Base-by-base conservation (phyloP, 1,139 yeast species). In the Taphrina confusa region DNA sequence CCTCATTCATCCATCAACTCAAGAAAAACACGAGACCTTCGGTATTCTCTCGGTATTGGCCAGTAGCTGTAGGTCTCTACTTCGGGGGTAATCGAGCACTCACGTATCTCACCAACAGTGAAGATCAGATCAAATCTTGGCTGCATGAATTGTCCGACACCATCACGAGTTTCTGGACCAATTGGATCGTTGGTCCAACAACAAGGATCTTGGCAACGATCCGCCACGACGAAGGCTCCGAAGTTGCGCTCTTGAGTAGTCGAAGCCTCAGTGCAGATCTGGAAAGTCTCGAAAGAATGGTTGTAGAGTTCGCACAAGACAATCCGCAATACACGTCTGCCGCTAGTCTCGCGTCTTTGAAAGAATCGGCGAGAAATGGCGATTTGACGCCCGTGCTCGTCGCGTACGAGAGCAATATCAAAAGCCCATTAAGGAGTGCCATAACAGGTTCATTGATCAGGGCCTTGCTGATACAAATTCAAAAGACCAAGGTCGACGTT, bases 401-500 rank as follows among this genome's bases (percentile, higher is more conserved):
- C 51, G 81, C 82, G 40, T 92, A 92, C 71, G 97, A 92, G 69
- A 70, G 75, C 33, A 94, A 90, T 67, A 75, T 92, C 63, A 81
- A 82, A 64, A 73, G 78, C 9, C 97, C 97, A 0, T 71, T 90
- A 57, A 79, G 76, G 62, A 83, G 85, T 39, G 67, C 79, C 1
- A 66, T 88, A 3, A 74, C 76, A 6, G 98, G 97, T 2, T 81
- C 84, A 57, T 78, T 92, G 65, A 74, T 90, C 6, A 79, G 96
- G 56, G 83, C 92, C 11, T 73, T 92, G 50, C 74, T 92, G 67
- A 91, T 92, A 63, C 97, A 92, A 72, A 77, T 92, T 8, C 98
- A 92, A 71, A 92, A 92, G 73, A 86, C 96, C 12, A 92, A 92
- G 73, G 97, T 92, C 12, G 98, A 92, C 71, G 96, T 96, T 2